Percentiles rank a stretch among this genome's conserved stretches.
phyloP scores from a whole-genome alignment of 345 rosid species.

The Balakata baccata region DNA sequence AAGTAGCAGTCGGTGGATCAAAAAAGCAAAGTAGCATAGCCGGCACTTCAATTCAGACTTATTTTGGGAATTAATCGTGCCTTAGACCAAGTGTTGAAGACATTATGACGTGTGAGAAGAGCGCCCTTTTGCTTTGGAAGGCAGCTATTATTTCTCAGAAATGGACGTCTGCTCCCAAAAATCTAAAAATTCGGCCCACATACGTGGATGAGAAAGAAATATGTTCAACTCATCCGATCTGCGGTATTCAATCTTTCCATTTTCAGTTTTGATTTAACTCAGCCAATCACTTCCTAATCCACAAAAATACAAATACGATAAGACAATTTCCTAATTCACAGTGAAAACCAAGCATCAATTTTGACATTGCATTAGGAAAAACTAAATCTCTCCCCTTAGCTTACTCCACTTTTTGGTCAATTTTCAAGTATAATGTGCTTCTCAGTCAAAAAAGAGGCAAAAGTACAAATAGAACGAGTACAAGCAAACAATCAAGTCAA shows the following conservation, averaged over 20 bases:
- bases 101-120: not conserved
- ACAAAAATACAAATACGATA: not conserved
- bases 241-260: too few relatives aligned
- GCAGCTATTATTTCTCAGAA: not conserved
- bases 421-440: not conserved
- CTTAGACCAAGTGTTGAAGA: too few relatives aligned
- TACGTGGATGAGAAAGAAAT: not conserved
- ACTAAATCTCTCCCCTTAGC: too few relatives aligned
- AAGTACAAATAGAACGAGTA: not conserved
- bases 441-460: not conserved
- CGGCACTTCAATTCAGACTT: too few relatives aligned
- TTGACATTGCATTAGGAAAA: too few relatives aligned
- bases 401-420: not conserved
- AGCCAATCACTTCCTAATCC: not conserved
- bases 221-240: not conserved
- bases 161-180: not conserved
- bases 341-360: not conserved
- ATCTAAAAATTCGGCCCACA: not conserved
- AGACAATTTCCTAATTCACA: not conserved
- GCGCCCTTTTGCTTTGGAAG: not conserved
- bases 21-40: too few relatives aligned
- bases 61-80: too few relatives aligned
- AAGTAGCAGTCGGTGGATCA: too few relatives aligned
- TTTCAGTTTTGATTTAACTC: not conserved
- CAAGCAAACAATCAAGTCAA: conserved; percentile 4